phyloP scores from a whole-genome alignment of 1,284 basidiomycete genomes.

The Irpex sp. region DNA sequence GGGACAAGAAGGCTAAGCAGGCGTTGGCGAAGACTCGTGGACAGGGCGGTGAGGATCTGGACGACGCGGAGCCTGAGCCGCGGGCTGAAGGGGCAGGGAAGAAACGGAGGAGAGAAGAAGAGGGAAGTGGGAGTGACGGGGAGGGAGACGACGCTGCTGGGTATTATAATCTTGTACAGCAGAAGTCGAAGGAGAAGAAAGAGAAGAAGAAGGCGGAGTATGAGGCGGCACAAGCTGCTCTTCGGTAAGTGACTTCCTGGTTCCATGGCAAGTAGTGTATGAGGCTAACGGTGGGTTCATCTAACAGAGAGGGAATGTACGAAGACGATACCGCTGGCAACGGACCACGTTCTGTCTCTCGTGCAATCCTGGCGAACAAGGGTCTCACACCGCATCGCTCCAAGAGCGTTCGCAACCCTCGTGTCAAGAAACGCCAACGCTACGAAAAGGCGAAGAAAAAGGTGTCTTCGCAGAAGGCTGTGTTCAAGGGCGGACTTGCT shows the following conservation, averaged over 20 bases:
- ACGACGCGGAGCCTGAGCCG: constrained; percentile 51
- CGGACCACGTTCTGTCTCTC: constrained; percentile 83
- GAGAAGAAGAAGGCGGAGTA: constrained; percentile 79
- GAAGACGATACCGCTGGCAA: constrained; percentile 42
- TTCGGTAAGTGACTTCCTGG: constrained; percentile 49
- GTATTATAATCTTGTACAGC: constrained; percentile 88
- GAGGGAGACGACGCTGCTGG: constrained; percentile 39
- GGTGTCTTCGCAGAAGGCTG: constrained; percentile 81
- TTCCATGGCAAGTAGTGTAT: too few relatives aligned
- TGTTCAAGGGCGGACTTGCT: constrained; percentile 83
- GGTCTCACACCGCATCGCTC: constrained; percentile 86
- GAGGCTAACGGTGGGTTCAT: neutral
- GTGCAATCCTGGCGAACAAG: constrained; percentile 89
- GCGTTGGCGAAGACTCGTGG: constrained; percentile 41
- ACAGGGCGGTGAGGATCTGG: constrained; percentile 63
- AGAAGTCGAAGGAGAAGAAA: constrained; percentile 68
- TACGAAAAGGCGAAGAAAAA: constrained; percentile 95
- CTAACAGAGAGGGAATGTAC: constrained; percentile 45
- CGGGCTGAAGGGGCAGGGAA: constrained; percentile 28
- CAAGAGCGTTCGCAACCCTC: constrained; percentile 88
- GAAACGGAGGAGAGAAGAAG: constrained; percentile 47
- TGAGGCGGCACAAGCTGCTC: constrained; percentile 60
- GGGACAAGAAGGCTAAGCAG: constrained; percentile 50
- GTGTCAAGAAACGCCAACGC: constrained; percentile 91
- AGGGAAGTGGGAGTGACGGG: constrained; percentile 30